Evolutionary conservation across 192 early-diverging fungal genomes (phyloP).

Genomic region (Rhizoclosmatium globosum): DNA sequence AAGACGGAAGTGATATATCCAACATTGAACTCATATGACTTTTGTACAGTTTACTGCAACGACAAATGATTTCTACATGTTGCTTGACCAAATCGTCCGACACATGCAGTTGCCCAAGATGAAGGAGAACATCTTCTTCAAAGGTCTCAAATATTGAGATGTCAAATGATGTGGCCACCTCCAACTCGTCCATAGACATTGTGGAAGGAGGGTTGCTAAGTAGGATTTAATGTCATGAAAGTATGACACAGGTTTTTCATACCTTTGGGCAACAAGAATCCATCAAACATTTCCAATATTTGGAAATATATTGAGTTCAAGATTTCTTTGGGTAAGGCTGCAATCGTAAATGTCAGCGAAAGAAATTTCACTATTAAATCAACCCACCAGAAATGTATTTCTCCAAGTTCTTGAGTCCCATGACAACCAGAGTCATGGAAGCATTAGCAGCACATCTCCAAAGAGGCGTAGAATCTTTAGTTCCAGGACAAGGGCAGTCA

Average conservation of each 20-base stretch:
- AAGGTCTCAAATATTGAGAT: slow-evolving; percentile 70
- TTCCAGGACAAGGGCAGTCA: slow-evolving; percentile 75
- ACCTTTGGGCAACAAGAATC: slow-evolving; percentile 69
- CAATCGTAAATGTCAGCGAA: too few relatives aligned
- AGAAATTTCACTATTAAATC: background rate
- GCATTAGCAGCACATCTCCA: slow-evolving; percentile 76
- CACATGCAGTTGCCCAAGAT: slow-evolving; percentile 73
- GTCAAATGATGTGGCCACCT: slow-evolving; percentile 78
- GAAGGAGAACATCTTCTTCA: slow-evolving; percentile 70
- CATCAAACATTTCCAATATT: slow-evolving; percentile 69
- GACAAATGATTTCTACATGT: slow-evolving; percentile 30
- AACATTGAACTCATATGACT: slow-evolving; percentile 31
- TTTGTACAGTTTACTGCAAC: slow-evolving; percentile 18
- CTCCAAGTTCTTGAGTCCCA: slow-evolving; percentile 49
- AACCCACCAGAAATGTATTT: slow-evolving; percentile 11
- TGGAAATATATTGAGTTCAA: slow-evolving; percentile 60
- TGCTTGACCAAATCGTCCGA: slow-evolving; percentile 62
- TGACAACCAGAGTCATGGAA: slow-evolving; percentile 62
- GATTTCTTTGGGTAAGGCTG: slow-evolving; percentile 63
- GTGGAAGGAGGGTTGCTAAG: slow-evolving; percentile 56
- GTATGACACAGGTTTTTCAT: too few relatives aligned
- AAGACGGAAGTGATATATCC: slow-evolving; percentile 9
- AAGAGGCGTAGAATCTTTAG: slow-evolving; percentile 72
- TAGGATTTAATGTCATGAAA: background rate
- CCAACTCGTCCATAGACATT: slow-evolving; percentile 67